These are phyloP conservation scores for Zoysia japonica DNA, from an alignment of 176 grass and related monocot genomes.

Conservation along the genomic window DNA sequence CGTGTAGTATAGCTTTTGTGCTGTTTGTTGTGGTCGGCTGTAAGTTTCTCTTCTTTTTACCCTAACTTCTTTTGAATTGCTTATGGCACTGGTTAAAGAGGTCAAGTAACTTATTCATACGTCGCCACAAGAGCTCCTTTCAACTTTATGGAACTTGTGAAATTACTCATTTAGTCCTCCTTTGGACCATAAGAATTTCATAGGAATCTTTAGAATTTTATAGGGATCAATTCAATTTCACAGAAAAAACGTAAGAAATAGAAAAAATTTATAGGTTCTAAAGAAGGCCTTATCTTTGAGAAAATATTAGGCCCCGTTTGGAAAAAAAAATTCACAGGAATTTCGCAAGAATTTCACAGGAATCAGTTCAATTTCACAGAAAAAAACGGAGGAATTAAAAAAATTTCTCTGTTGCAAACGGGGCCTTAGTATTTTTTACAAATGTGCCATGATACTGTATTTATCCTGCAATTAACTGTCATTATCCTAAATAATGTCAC, in stretches of 20 bases:
- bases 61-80: neutral
- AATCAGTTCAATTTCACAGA: too few relatives aligned
- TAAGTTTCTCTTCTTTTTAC: neutral
- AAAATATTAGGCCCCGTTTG: too few relatives aligned
- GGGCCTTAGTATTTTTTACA: neutral
- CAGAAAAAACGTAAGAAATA: too few relatives aligned
- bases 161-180: neutral
- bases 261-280: too few relatives aligned
- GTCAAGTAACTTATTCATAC: neutral
- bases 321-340: too few relatives aligned
- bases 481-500: neutral
- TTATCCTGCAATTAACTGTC: neutral
- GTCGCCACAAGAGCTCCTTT: neutral
- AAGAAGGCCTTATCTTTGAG: too few relatives aligned
- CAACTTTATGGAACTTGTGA: neutral
- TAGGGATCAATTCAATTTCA: too few relatives aligned
- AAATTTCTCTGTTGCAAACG: too few relatives aligned
- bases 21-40: neutral
- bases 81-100: neutral
- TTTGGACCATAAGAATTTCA: too few relatives aligned
- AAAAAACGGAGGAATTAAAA: too few relatives aligned
- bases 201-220: too few relatives aligned
- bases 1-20: slow-evolving; percentile 15
- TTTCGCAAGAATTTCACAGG: too few relatives aligned
- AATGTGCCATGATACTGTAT: neutral